Conservation (phyloP, 2,329 filamentous ascomycete genomes). For the Pseudogymnoascus sp. region DNA sequence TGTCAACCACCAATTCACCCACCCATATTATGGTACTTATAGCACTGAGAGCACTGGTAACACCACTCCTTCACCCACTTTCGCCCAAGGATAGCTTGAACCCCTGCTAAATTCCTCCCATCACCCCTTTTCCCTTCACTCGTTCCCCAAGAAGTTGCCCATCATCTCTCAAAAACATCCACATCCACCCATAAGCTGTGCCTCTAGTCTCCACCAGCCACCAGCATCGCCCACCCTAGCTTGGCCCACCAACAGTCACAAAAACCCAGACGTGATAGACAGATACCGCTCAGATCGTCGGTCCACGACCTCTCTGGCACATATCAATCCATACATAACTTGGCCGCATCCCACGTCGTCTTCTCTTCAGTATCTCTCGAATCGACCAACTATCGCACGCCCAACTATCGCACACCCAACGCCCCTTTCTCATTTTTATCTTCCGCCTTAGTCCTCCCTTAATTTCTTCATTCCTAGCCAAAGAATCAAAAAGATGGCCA, state of each 20-base stretch:
- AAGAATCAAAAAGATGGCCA: background rate
- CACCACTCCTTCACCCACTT: background rate
- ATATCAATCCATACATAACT: conserved; percentile 2
- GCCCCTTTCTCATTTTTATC: background rate
- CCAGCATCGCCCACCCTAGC: background rate
- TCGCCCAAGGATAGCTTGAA: conserved; percentile 6
- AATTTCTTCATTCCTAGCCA: background rate
- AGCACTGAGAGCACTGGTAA: background rate
- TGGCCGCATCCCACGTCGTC: background rate
- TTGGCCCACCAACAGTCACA: background rate
- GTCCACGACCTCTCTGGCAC: background rate
- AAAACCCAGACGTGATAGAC: conserved; percentile 1
- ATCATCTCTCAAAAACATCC: background rate
- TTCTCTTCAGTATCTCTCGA: background rate
- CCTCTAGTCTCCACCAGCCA: background rate
- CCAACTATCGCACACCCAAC: background rate
- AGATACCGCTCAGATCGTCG: background rate
- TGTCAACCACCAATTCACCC: background rate
- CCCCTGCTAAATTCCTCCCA: background rate
- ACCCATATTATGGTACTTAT: background rate
- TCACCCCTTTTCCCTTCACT: background rate
- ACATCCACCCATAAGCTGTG: background rate
- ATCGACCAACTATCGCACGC: conserved; percentile 1
- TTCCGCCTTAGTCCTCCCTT: background rate
- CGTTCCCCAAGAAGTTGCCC: background rate